phyloP scores from a whole-genome alignment of 257 asterid genomes.

The Nicotiana tabacum region DNA sequence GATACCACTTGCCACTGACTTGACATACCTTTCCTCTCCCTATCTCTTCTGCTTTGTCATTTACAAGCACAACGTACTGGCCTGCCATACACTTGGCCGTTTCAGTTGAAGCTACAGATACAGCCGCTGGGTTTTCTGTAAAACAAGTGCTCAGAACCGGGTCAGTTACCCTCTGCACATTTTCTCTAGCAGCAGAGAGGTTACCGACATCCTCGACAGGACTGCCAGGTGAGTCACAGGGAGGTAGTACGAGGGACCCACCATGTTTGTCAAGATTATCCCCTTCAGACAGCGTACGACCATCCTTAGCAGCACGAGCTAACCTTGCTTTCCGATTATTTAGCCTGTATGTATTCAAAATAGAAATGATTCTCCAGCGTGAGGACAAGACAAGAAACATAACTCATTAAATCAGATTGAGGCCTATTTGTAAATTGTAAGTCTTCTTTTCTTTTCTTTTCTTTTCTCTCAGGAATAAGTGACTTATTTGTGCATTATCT shows the following conservation, averaged over 20 bases:
- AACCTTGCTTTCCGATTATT: slow-evolving; percentile 96
- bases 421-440: not conserved
- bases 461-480: not conserved
- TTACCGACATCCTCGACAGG: slow-evolving; percentile 43
- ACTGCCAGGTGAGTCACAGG: slow-evolving; percentile 44
- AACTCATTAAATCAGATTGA: not conserved
- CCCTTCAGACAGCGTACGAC: slow-evolving; percentile 52
- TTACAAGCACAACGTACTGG: slow-evolving; percentile 50
- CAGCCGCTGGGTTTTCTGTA: slow-evolving; percentile 33
- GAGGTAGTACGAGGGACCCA: slow-evolving; percentile 24
- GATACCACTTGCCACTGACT: slow-evolving; percentile 62
- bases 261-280: slow-evolving; percentile 56
- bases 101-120: slow-evolving; percentile 29
- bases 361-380: not conserved
- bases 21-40: slow-evolving; percentile 69
- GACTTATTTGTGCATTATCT: not conserved
- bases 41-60: slow-evolving; percentile 51
- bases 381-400: not conserved
- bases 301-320: slow-evolving; percentile 88
- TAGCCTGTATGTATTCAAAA: slow-evolving; percentile 52
- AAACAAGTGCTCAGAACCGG: slow-evolving; percentile 23
- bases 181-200: slow-evolving; percentile 38
- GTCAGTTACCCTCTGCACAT: slow-evolving; percentile 33
- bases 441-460: not conserved
- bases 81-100: slow-evolving; percentile 44